A percentile compares a stretch with the other conserved stretches of the same genome.
These are phyloP conservation scores for Talaromyces sp. DNA, from an alignment of 2,329 filamentous ascomycete species.

Conservation along the genomic window DNA sequence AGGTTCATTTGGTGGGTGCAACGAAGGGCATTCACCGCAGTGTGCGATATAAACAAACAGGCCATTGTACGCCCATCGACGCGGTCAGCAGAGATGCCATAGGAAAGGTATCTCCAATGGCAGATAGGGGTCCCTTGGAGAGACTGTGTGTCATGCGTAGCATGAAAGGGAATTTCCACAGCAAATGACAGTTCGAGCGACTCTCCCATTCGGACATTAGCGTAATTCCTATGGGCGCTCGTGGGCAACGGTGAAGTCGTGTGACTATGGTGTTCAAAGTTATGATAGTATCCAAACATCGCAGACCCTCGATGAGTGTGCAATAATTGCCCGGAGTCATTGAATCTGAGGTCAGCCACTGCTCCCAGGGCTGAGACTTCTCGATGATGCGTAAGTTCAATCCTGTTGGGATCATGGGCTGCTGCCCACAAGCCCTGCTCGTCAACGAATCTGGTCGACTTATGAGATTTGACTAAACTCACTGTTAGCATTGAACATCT, in stretches of 20 bases:
- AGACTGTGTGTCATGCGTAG: slow-evolving; percentile 28
- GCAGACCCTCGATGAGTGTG: slow-evolving; percentile 32
- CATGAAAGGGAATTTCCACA: slow-evolving; percentile 41
- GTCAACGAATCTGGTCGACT: background rate
- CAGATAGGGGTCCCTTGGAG: slow-evolving; percentile 23
- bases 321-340: slow-evolving; percentile 37
- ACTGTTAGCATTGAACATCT: background rate
- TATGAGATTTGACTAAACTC: background rate
- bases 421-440: slow-evolving; percentile 2
- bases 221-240: slow-evolving; percentile 8
- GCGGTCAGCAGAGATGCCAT: slow-evolving; percentile 36
- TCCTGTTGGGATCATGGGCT: background rate
- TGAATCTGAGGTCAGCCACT: slow-evolving; percentile 32
- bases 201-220: background rate
- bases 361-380: slow-evolving; percentile 19
- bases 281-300: slow-evolving; percentile 36
- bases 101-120: slow-evolving; percentile 40
- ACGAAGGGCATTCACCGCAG: slow-evolving; percentile 24
- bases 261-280: slow-evolving; percentile 15
- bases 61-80: slow-evolving; percentile 35
- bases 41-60: slow-evolving; percentile 37
- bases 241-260: background rate
- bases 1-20: slow-evolving; percentile 37
- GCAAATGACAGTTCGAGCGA: slow-evolving; percentile 29
- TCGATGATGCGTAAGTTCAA: background rate